Evolutionary conservation across 2,329 filamentous ascomycete species (phyloP).

Genomic region (Aureobasidium lini): DNA sequence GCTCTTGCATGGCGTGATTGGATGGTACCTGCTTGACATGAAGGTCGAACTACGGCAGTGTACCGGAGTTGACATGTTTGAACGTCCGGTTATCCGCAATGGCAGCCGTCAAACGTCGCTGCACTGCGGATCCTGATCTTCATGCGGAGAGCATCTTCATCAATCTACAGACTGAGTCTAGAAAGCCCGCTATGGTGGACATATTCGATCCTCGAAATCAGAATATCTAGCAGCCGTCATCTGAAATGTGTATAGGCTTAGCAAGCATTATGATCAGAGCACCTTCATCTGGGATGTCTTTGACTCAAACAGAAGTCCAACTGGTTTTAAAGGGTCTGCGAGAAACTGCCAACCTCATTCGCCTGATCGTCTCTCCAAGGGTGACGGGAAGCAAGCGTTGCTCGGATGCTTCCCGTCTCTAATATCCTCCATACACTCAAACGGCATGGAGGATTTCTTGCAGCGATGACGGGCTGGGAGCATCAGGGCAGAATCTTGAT

Average conservation of each 20-base stretch:
- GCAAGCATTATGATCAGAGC: neutral
- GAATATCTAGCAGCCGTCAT: neutral
- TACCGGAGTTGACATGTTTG: slow-evolving; percentile 13
- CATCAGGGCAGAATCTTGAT: neutral
- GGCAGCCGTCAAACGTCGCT: slow-evolving; percentile 10
- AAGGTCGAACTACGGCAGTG: slow-evolving; percentile 11
- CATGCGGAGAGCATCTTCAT: neutral
- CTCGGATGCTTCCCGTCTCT: slow-evolving; percentile 9
- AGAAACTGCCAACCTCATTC: neutral
- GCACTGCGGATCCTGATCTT: slow-evolving; percentile 11
- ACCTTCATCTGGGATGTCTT: neutral
- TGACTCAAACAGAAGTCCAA: neutral
- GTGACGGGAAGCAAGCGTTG: slow-evolving; percentile 5
- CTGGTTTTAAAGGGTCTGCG: neutral
- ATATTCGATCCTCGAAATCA: neutral
- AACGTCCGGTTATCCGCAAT: slow-evolving; percentile 8
- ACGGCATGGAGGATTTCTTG: slow-evolving; percentile 2
- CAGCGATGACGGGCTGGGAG: neutral
- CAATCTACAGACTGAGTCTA: neutral
- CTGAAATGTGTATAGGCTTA: neutral
- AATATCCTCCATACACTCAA: slow-evolving; percentile 12
- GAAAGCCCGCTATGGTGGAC: neutral
- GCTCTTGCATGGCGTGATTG: slow-evolving; percentile 1
- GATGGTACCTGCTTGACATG: slow-evolving; percentile 4
- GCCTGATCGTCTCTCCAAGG: slow-evolving; percentile 8